Evolutionary conservation across 1,284 basidiomycete species (phyloP).

Genomic region (Violaceomyces palustris): DNA sequence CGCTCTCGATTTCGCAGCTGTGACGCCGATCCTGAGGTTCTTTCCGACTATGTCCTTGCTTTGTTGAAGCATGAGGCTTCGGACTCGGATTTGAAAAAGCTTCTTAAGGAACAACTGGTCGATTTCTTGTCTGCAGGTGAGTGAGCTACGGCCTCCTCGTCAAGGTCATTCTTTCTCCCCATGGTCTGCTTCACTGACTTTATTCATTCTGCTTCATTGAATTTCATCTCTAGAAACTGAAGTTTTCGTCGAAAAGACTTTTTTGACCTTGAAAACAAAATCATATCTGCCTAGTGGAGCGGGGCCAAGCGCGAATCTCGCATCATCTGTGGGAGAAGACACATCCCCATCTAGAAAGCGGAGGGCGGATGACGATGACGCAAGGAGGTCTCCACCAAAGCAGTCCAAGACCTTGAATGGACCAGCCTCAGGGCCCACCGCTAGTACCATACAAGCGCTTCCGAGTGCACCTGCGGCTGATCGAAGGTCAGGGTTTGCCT

Average conservation of each 20-base stretch:
- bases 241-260: constrained; percentile 75
- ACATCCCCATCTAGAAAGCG: constrained; percentile 25
- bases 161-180: too few relatives aligned
- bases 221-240: constrained; percentile 69
- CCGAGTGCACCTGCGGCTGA: too few relatives aligned
- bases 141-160: constrained; percentile 25
- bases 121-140: constrained; percentile 92
- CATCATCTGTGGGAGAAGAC: constrained; percentile 6
- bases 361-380: constrained; percentile 24
- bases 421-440: too few relatives aligned
- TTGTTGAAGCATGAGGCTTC: constrained; percentile 81
- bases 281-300: constrained; percentile 20
- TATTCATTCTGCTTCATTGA: neutral
- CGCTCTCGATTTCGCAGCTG: constrained; percentile 61
- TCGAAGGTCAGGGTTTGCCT: too few relatives aligned
- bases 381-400: constrained; percentile 16
- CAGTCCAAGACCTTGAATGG: too few relatives aligned
- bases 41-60: constrained; percentile 92
- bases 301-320: constrained; percentile 1
- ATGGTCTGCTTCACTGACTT: constrained; percentile 2
- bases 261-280: constrained; percentile 60
- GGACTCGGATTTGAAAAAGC: constrained; percentile 74
- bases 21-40: constrained; percentile 88
- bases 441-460: too few relatives aligned
- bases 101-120: constrained; percentile 70